These are phyloP conservation scores for Oxytropis ochrocephala DNA, from an alignment of 306 rosid genomes.

Conservation along the genomic window DNA sequence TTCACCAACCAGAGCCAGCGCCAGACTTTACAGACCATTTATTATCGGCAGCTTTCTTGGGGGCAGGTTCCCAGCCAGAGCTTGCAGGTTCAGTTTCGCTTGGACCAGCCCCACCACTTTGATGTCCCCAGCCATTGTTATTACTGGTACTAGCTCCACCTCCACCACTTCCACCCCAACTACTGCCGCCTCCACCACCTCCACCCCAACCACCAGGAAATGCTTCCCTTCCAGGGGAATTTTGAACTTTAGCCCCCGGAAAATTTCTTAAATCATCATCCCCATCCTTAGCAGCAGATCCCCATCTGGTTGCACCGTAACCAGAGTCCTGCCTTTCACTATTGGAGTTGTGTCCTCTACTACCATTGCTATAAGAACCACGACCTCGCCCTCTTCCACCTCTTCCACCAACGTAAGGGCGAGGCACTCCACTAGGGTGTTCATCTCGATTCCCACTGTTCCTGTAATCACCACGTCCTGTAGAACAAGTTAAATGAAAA, in stretches of 20 bases:
- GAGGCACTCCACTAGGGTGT: conserved; percentile 91
- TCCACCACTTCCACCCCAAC: conserved; percentile 16
- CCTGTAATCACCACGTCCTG: conserved; percentile 63
- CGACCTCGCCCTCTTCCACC: conserved; percentile 66
- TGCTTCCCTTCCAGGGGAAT: conserved; percentile 86
- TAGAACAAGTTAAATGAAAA: neutral
- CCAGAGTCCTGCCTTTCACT: conserved; percentile 68
- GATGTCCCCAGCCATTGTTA: conserved; percentile 26
- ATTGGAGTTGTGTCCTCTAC: conserved; percentile 48
- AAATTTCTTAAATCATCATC: conserved; percentile 61
- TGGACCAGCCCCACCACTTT: neutral
- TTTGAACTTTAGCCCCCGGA: conserved; percentile 76
- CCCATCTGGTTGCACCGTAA: conserved; percentile 51
- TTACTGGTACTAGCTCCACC: conserved; percentile 21
- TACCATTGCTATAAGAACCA: conserved; percentile 42
- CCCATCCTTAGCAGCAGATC: conserved; percentile 57
- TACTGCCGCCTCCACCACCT: conserved; percentile 26
- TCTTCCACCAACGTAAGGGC: conserved; percentile 59
- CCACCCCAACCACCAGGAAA: conserved; percentile 88
- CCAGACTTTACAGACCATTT: neutral
- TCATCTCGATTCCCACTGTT: conserved; percentile 54
- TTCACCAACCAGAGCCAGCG: neutral
- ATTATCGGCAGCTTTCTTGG: neutral
- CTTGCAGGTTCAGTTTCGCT: neutral
- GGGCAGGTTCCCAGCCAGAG: neutral